Evolutionary conservation across 768 basidiomycete genomes (phyloP).

Genomic region (Termitomyces bulborhizus): DNA sequence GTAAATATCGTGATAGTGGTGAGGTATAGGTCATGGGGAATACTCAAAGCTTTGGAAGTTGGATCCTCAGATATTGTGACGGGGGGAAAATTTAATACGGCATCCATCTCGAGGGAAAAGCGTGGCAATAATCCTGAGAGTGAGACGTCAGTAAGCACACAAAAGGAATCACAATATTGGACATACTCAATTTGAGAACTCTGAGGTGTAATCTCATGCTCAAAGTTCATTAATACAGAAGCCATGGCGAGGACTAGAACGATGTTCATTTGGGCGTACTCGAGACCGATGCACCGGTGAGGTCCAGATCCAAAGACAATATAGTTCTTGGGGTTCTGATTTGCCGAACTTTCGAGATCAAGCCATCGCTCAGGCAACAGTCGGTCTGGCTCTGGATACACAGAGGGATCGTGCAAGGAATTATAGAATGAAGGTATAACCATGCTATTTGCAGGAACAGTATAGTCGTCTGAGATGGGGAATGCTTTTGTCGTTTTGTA

Average conservation of each 20-base stretch:
- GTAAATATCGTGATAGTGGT: background rate
- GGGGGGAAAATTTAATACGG: slow-evolving; percentile 69
- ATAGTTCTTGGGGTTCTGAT: slow-evolving; percentile 87
- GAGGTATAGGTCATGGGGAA: background rate
- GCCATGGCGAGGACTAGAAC: slow-evolving; percentile 82
- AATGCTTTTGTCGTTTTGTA: slow-evolving; percentile 86
- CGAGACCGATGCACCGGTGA: slow-evolving; percentile 86
- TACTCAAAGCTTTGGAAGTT: background rate
- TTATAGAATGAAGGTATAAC: slow-evolving; percentile 92
- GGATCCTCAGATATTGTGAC: slow-evolving; percentile 19
- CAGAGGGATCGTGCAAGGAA: slow-evolving; percentile 82
- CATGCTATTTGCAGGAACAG: slow-evolving; percentile 87
- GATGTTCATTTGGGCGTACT: slow-evolving; percentile 92
- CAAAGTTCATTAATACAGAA: slow-evolving; percentile 72
- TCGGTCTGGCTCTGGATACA: slow-evolving; percentile 82
- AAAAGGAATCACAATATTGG: background rate
- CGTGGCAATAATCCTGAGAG: slow-evolving; percentile 81
- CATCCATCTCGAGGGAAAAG: slow-evolving; percentile 95
- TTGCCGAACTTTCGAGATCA: slow-evolving; percentile 71
- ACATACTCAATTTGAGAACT: slow-evolving; percentile 82
- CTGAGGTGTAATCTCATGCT: slow-evolving; percentile 75
- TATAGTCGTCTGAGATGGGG: slow-evolving; percentile 89
- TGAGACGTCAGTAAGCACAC: background rate
- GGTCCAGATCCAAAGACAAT: slow-evolving; percentile 94
- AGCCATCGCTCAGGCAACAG: slow-evolving; percentile 93